phyloP scores from a whole-genome alignment of 148 eudicot genomes.

The Amaranthus cruentus region DNA sequence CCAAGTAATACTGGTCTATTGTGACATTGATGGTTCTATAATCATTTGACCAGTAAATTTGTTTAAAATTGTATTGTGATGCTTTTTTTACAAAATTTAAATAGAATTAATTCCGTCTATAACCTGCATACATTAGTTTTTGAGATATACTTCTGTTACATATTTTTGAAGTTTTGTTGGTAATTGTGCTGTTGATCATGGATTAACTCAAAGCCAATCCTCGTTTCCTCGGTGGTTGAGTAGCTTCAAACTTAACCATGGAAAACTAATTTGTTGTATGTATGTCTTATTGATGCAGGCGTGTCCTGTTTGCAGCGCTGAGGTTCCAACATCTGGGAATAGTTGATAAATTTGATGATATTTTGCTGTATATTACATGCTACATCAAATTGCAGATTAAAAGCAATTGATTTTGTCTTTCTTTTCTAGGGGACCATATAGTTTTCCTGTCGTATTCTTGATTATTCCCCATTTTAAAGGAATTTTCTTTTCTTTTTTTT shows the following conservation, averaged over 20 bases:
- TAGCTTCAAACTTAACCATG: not conserved
- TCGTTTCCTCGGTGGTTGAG: not conserved
- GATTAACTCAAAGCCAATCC: not conserved
- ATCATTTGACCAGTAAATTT: too few species aligned
- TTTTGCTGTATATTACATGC: constrained; percentile 22
- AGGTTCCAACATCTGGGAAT: constrained; percentile 60
- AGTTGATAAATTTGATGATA: constrained; percentile 30
- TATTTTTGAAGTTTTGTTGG: too few species aligned
- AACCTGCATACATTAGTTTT: too few species aligned
- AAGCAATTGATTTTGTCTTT: constrained; percentile 10
- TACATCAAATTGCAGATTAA: constrained; percentile 8
- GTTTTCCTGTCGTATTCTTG: constrained; percentile 5
- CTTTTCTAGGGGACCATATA: not conserved
- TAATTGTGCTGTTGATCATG: too few species aligned
- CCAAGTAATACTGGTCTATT: too few species aligned
- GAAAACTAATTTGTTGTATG: not conserved
- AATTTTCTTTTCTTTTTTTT: not conserved
- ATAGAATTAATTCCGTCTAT: too few species aligned
- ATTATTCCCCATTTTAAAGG: not conserved
- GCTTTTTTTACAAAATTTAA: too few species aligned
- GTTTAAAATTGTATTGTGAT: too few species aligned
- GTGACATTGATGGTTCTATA: too few species aligned
- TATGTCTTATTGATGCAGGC: constrained; percentile 38
- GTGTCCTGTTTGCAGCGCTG: constrained; percentile 77
- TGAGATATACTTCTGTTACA: too few species aligned